These are phyloP conservation scores for Tetracladium maxilliforme DNA, from an alignment of 2,329 filamentous ascomycete genomes.

Conservation along the genomic window DNA sequence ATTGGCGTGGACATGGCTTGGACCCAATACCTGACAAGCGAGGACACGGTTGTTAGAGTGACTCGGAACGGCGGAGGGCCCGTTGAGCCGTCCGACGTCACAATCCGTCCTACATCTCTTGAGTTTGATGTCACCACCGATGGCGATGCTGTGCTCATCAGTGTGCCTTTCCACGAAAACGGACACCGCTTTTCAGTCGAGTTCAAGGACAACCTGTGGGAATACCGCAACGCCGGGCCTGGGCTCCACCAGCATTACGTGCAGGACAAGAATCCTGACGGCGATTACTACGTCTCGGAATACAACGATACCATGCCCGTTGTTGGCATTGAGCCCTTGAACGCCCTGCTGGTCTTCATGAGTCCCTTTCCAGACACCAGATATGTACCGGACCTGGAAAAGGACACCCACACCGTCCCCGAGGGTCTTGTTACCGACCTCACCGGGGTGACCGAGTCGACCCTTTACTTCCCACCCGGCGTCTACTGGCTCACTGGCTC, in stretches of 20 bases:
- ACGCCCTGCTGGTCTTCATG: slow-evolving; percentile 16
- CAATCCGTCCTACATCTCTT: slow-evolving; percentile 14
- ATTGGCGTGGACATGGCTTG: slow-evolving; percentile 18
- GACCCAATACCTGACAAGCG: slow-evolving; percentile 15
- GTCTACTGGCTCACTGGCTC: slow-evolving; percentile 9
- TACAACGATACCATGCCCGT: slow-evolving; percentile 6
- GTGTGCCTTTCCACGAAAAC: slow-evolving; percentile 11
- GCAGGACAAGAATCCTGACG: slow-evolving; percentile 2
- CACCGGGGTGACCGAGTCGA: slow-evolving; percentile 6
- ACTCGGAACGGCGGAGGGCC: slow-evolving; percentile 6
- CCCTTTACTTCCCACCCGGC: slow-evolving; percentile 9
- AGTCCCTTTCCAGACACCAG: slow-evolving; percentile 11
- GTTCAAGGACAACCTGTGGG: slow-evolving; percentile 14
- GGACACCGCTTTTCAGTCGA: slow-evolving; percentile 17
- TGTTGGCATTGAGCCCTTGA: slow-evolving; percentile 13
- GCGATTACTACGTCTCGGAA: slow-evolving; percentile 2
- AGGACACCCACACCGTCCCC: slow-evolving; percentile 6
- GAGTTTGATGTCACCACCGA: slow-evolving; percentile 8
- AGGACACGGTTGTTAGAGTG: slow-evolving; percentile 12
- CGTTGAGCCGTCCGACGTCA: slow-evolving; percentile 9
- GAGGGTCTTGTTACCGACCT: slow-evolving; percentile 10
- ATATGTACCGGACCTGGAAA: slow-evolving; percentile 7
- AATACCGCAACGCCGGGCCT: slow-evolving; percentile 10
- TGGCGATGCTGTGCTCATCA: slow-evolving; percentile 10
- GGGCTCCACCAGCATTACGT: slow-evolving; percentile 7